These are phyloP conservation scores for Aspergillus felis DNA, from an alignment of 2,329 filamentous ascomycete species.

Conservation along the genomic window DNA sequence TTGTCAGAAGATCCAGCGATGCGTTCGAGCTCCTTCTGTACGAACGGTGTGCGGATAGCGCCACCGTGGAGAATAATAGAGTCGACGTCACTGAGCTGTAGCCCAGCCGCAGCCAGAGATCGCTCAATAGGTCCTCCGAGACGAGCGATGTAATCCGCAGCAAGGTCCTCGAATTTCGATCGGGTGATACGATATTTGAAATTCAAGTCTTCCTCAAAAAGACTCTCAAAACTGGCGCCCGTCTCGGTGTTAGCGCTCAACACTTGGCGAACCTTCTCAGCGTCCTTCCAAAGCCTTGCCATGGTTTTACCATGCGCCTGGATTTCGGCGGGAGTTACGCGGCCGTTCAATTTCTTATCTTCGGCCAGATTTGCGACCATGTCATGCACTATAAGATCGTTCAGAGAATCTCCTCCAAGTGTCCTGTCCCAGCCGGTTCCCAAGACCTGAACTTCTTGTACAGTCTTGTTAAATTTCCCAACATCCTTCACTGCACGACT, in stretches of 20 bases:
- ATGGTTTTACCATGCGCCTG: constrained; percentile 75
- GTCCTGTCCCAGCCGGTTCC: constrained; percentile 85
- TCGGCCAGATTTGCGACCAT: constrained; percentile 78
- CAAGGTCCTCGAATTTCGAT: constrained; percentile 74
- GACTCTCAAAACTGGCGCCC: constrained; percentile 73
- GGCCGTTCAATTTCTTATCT: constrained; percentile 52
- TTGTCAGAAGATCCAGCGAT: constrained; percentile 69
- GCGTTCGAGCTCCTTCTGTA: constrained; percentile 82
- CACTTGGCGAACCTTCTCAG: constrained; percentile 80
- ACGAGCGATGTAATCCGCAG: constrained; percentile 63
- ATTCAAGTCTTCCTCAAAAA: constrained; percentile 81
- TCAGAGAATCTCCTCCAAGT: constrained; percentile 85
- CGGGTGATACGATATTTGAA: constrained; percentile 88
- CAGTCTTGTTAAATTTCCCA: constrained; percentile 90
- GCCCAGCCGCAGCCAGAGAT: constrained; percentile 68
- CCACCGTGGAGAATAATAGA: constrained; percentile 93
- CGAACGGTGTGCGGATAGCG: constrained; percentile 84
- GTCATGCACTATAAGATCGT: constrained; percentile 81
- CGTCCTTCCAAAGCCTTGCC: constrained; percentile 89
- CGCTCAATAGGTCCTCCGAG: constrained; percentile 67
- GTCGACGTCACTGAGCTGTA: constrained; percentile 72
- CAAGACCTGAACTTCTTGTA: constrained; percentile 89
- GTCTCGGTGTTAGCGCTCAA: constrained; percentile 90
- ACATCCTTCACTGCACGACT: constrained; percentile 84
- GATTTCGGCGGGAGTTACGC: constrained; percentile 42